These are phyloP conservation scores for Dissophora globulifera DNA, from an alignment of 192 early-diverging fungal species.

Conservation along the genomic window DNA sequence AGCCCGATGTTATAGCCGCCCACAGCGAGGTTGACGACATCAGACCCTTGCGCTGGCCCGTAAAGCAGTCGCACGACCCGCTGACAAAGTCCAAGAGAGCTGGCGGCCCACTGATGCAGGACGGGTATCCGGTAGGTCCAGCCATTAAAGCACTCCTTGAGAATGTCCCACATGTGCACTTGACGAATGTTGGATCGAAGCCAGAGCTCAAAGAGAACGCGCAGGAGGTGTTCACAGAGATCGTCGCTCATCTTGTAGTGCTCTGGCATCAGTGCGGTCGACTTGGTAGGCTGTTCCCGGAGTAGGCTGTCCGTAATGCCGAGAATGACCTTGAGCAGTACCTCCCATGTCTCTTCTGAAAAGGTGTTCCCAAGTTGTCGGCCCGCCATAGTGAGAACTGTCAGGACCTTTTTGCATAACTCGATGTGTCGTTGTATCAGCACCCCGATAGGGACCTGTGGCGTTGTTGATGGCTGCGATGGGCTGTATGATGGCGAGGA, in stretches of 20 bases:
- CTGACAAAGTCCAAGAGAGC: slow-evolving; percentile 72
- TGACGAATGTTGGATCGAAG: slow-evolving; percentile 71
- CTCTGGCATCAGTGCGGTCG: slow-evolving; percentile 28
- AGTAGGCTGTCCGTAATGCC: slow-evolving; percentile 82
- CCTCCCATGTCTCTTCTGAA: slow-evolving; percentile 81
- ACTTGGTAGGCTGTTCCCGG: slow-evolving; percentile 58
- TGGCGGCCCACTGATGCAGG: slow-evolving; percentile 81
- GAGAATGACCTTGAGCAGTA: slow-evolving; percentile 82
- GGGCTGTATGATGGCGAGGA: slow-evolving; percentile 16
- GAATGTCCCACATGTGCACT: slow-evolving; percentile 83
- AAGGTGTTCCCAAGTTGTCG: slow-evolving; percentile 68
- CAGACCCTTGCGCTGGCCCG: slow-evolving; percentile 71
- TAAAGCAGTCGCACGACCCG: slow-evolving; percentile 75
- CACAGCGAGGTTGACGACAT: slow-evolving; percentile 64
- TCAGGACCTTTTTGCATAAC: slow-evolving; percentile 77
- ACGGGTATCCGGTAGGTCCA: slow-evolving; percentile 84
- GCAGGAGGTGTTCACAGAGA: slow-evolving; percentile 76
- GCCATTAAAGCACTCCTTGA: slow-evolving; percentile 71
- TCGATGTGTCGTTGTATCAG: slow-evolving; percentile 71
- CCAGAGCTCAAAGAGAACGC: slow-evolving; percentile 85
- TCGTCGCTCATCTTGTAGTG: slow-evolving; percentile 75
- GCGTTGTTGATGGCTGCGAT: slow-evolving; percentile 4
- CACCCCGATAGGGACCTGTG: slow-evolving; percentile 33
- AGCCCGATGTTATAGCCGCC: slow-evolving; percentile 65
- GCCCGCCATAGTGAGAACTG: slow-evolving; percentile 69